Base-by-base conservation (phyloP, 495 filamentous ascomycete genomes). In the Lindgomyces ingoldianus region DNA sequence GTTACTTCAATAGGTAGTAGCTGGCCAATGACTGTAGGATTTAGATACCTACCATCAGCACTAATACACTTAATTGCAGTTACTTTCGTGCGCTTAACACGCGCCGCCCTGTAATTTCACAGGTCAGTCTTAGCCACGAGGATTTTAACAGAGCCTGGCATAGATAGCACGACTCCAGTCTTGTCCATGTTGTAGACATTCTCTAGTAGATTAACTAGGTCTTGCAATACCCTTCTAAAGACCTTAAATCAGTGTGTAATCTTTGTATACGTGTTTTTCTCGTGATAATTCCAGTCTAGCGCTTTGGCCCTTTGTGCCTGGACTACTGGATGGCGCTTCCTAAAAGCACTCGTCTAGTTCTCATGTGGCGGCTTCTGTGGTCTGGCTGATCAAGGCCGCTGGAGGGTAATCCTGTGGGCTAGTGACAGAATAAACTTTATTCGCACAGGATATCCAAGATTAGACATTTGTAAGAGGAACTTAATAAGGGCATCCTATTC, bases 11-110 rank as follows among this genome's bases (percentile, higher is more conserved):
- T n/a, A n/a, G n/a, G 9, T 16, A 16, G 45, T 48, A 21, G 45
- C 45, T 21, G 45, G 45, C 45, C 45, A 48, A 61, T 52, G 21
- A 61, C 52, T 33, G 52, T 52, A 33, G 57, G 46, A n/a, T 53
- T 50, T 29, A 61, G 46, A 61, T 61, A 61, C 57, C 57, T 61
- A 61, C 57, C 57, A 26, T 61, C 57, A n/a, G 25, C 48, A 61
- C 57, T 61, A 3, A 61, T 52, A 24, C 57, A 61, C 33, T 61
- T 33, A 4, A 52, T 52, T 6, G 57, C 45, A 22, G 46, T 61
- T 8, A 61, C 30, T 10, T 3, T 30, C 22, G 57, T 61, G 10
- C 45, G 57, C 27, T 61, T 61, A 18, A 61, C 44, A 33, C 57
- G 57, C 45, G 57, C 57, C 12, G 45, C 57, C 33, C 57, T 61